Percentiles rank a stretch among this genome's conserved stretches.
phyloP scores from a whole-genome alignment of 139 green algal species.

The Microglena sp. region DNA sequence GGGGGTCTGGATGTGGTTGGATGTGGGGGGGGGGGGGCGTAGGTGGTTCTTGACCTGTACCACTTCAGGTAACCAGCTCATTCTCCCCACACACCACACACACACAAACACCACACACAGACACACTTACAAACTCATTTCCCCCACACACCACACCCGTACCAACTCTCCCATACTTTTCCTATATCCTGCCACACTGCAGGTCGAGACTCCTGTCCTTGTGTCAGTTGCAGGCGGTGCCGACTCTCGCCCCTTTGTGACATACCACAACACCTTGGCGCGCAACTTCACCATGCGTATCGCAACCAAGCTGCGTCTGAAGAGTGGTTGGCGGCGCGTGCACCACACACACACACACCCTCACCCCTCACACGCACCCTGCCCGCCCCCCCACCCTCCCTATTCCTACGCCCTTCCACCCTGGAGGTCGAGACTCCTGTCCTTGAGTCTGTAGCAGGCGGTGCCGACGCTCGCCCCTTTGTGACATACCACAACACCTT shows the following conservation, averaged over 20 bases:
- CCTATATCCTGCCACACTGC: background rate
- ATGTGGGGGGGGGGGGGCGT: too few species aligned
- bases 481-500: slow-evolving; percentile 94
- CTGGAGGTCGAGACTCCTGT: slow-evolving; percentile 66
- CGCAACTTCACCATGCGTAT: slow-evolving; percentile 86
- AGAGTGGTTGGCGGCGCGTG: slow-evolving; percentile 42
- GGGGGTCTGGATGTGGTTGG: too few species aligned
- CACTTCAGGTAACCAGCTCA: too few species aligned
- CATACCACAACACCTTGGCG: slow-evolving; percentile 89
- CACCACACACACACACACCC: background rate
- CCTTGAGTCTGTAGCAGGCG: slow-evolving; percentile 75
- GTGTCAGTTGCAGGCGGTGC: slow-evolving; percentile 81
- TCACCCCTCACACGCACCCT: background rate
- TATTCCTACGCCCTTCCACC: slow-evolving; percentile 4
- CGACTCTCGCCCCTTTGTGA: slow-evolving; percentile 91
- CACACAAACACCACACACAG: too few species aligned
- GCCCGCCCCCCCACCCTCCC: background rate
- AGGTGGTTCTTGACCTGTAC: too few species aligned
- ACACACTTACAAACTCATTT: too few species aligned
- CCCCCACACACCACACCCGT: background rate
- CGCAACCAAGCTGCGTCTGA: slow-evolving; percentile 96
- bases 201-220: slow-evolving; percentile 74
- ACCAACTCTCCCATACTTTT: background rate
- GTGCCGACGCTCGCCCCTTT: slow-evolving; percentile 93
- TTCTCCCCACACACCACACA: too few species aligned